Evolutionary conservation across 257 asterid genomes (phyloP).

Genomic region (Ophiorrhiza pumila): DNA sequence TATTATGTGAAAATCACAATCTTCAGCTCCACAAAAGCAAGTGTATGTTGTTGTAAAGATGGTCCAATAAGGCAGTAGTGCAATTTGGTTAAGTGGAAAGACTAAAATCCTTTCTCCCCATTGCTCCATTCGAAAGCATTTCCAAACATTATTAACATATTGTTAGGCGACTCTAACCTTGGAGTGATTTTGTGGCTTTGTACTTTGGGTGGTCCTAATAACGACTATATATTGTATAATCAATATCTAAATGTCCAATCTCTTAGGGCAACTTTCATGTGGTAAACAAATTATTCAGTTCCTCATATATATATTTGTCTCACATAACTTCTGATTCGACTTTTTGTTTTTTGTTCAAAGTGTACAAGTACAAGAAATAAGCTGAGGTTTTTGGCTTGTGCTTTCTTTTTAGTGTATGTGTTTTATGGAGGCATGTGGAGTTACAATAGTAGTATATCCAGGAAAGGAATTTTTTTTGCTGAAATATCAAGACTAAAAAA

Average conservation of each 20-base stretch:
- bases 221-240: too few species aligned
- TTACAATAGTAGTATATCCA: too few species aligned
- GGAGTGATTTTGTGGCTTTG: conserved; percentile 5
- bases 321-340: too few species aligned
- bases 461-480: too few species aligned
- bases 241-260: not conserved
- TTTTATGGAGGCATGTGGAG: too few species aligned
- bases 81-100: conserved; percentile 6
- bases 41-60: not conserved
- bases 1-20: conserved; percentile 5
- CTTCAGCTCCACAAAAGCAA: conserved; percentile 14
- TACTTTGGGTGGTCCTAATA: conserved; percentile 1
- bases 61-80: conserved; percentile 14
- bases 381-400: too few species aligned
- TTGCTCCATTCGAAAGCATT: not conserved
- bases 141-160: not conserved
- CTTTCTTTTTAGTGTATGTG: too few species aligned
- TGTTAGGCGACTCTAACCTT: conserved; percentile 8
- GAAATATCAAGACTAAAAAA: too few species aligned
- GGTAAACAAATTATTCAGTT: not conserved
- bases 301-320: too few species aligned
- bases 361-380: too few species aligned
- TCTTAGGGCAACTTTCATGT: not conserved
- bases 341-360: too few species aligned
- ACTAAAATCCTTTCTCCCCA: not conserved